A percentile compares a stretch with the other conserved stretches of the same genome.
Evolutionary conservation across 768 basidiomycete genomes (phyloP).

Genomic region (Trametes sanguinea): DNA sequence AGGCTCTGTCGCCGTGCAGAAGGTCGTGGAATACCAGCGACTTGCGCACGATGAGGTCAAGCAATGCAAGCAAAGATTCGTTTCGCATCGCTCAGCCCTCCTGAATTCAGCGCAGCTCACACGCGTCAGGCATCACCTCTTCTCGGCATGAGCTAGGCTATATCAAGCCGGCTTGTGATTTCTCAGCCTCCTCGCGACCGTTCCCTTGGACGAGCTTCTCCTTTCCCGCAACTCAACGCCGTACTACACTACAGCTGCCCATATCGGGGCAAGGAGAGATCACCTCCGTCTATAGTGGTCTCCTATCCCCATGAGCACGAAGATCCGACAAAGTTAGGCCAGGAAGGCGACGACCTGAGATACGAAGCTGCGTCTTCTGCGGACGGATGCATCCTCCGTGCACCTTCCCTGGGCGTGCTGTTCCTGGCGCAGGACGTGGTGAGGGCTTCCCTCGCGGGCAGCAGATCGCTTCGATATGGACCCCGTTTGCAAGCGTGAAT

Average conservation of each 20-base stretch:
- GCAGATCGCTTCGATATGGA: neutral
- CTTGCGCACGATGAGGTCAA: neutral
- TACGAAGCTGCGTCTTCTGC: neutral
- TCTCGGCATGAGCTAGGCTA: constrained; percentile 1
- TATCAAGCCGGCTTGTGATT: constrained; percentile 5
- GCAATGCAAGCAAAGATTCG: neutral
- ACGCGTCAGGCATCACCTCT: neutral
- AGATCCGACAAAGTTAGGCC: constrained; percentile 3
- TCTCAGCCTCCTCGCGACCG: neutral
- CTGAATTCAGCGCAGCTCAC: neutral
- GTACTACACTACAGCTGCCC: neutral
- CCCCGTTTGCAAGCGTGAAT: neutral
- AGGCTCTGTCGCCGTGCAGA: neutral
- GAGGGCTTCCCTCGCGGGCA: neutral
- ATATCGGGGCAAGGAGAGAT: neutral
- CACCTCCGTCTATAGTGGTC: neutral
- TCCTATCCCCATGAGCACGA: neutral
- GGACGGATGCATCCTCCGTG: neutral
- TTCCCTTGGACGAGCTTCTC: neutral
- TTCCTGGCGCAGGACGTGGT: neutral
- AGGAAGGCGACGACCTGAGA: neutral
- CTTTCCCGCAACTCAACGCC: constrained; percentile 5
- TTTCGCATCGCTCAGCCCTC: neutral
- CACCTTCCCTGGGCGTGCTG: neutral
- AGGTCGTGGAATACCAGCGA: neutral